Evolutionary conservation across 306 rosid genomes (phyloP), one percentile per base, ranked within the genome.

Genomic region (Rosa lucieae): DNA sequence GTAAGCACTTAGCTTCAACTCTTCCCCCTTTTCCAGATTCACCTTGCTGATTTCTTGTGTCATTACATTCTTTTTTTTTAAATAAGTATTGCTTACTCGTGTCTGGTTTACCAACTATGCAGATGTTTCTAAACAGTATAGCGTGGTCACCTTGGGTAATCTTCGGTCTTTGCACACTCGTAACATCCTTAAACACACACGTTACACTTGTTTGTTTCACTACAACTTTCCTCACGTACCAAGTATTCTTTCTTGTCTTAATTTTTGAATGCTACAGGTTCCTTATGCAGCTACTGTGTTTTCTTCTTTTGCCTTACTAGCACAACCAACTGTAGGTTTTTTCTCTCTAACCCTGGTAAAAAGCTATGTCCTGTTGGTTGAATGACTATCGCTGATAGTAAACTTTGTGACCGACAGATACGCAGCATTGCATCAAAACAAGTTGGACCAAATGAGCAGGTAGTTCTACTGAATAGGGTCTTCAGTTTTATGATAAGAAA

Each of bases 381-480:
- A 51, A 79, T 18, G 52, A 69, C 17, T 48, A 75, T 39, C 9
- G 44, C 52, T 81, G 13, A 71, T 26, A 6, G 5, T 63, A 51
- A 75, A 61, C 65, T 76, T 26, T 63, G 40, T 46, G 51, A 10
- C 73, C 76, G 12, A 63, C 94, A 94, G 98, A 75, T 94, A 73
- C 85, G 92, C 84, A 90, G 98, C 87, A 90, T 92, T 81, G 97
- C 88, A 67, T 94, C 98, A 1, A 92, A 94, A 82, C 97, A 89
- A 87, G 97, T 91, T 42, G 94, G 97, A 63, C 70, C 90, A 32
- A 68, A 59, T 37, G 97, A 94, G 81, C 98, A 94, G 97, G 97
- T 90, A 84, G 9, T 44, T 78, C 40, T 53, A 58, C 47, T 52
- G 56, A 43, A 76, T 14, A 21, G 52, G 43, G 0, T 6, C 14